Percentiles rank a stretch among this genome's conserved stretches.
Conservation (phyloP, 2,329 filamentous ascomycete species). For the Penicillium decumbens region DNA sequence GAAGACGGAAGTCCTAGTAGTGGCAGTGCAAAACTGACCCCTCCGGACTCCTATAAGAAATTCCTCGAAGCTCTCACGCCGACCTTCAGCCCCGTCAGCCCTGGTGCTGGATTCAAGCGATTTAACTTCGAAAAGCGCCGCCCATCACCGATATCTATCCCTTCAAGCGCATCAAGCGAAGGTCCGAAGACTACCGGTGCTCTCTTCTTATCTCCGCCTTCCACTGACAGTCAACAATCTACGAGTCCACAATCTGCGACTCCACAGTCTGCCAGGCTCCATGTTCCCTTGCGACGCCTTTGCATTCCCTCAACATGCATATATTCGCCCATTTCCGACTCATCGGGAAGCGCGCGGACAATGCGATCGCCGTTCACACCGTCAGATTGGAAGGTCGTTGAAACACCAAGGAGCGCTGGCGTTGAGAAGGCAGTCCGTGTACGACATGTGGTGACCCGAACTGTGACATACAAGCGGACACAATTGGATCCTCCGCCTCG, state of each 20-base stretch:
- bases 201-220: neutral
- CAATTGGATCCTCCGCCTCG: slow-evolving; percentile 81
- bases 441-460: slow-evolving; percentile 87
- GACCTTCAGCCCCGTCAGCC: slow-evolving; percentile 61
- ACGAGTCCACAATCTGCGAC: slow-evolving; percentile 48
- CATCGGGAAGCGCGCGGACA: slow-evolving; percentile 61
- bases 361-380: slow-evolving; percentile 63
- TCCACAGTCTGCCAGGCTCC: slow-evolving; percentile 55
- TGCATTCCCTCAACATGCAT: slow-evolving; percentile 73
- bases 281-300: slow-evolving; percentile 54
- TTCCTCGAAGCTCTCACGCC: slow-evolving; percentile 79
- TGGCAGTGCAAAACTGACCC: neutral
- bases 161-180: slow-evolving; percentile 31
- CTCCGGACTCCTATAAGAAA: slow-evolving; percentile 69
- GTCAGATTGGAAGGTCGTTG: neutral
- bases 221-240: slow-evolving; percentile 37
- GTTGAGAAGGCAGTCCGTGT: slow-evolving; percentile 62
- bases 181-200: slow-evolving; percentile 23
- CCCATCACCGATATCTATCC: slow-evolving; percentile 36
- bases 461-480: slow-evolving; percentile 76
- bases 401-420: slow-evolving; percentile 50
- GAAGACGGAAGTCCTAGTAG: slow-evolving; percentile 54
- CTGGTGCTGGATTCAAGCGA: slow-evolving; percentile 51
- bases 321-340: slow-evolving; percentile 61
- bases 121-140: slow-evolving; percentile 26